Conservation (phyloP, 2,329 filamentous ascomycete species). For the Epichloe aotearoae region DNA sequence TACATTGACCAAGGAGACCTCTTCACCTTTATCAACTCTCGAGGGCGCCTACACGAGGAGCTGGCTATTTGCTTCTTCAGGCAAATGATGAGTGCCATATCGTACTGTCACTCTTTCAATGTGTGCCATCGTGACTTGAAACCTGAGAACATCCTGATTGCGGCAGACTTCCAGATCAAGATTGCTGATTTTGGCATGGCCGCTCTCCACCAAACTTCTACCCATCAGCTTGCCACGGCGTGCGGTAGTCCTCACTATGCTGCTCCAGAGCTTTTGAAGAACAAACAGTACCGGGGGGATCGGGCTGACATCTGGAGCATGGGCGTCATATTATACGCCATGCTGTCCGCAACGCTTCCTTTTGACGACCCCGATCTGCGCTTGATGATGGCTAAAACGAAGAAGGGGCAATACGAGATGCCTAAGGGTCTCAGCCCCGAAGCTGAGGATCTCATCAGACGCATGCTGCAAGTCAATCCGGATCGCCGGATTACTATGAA, state of each 20-base stretch:
- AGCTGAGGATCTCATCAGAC: conserved; percentile 62
- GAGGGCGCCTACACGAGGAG: conserved; percentile 63
- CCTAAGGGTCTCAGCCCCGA: conserved; percentile 50
- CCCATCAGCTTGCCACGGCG: conserved; percentile 70
- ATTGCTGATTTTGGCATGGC: conserved; percentile 98
- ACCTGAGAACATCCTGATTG: conserved; percentile 90
- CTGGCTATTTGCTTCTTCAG: conserved; percentile 77
- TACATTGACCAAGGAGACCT: conserved; percentile 71
- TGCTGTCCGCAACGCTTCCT: conserved; percentile 71
- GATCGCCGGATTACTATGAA: conserved; percentile 65
- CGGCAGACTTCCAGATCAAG: conserved; percentile 65
- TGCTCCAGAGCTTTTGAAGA: conserved; percentile 77
- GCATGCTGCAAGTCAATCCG: conserved; percentile 70
- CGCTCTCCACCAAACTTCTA: conserved; percentile 68
- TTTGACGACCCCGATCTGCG: conserved; percentile 59
- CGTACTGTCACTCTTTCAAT: conserved; percentile 87
- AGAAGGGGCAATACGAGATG: conserved; percentile 47
- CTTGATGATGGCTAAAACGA: conserved; percentile 48
- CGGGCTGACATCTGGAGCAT: conserved; percentile 91
- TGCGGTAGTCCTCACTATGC: conserved; percentile 97
- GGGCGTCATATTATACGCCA: conserved; percentile 78
- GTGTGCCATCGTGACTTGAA: conserved; percentile 96
- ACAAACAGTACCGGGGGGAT: conserved; percentile 66
- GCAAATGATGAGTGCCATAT: conserved; percentile 82
- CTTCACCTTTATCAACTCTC: conserved; percentile 70